Evolutionary conservation across 495 filamentous ascomycete genomes (phyloP).

Genomic region (Hyaloscypha hepaticicola): DNA sequence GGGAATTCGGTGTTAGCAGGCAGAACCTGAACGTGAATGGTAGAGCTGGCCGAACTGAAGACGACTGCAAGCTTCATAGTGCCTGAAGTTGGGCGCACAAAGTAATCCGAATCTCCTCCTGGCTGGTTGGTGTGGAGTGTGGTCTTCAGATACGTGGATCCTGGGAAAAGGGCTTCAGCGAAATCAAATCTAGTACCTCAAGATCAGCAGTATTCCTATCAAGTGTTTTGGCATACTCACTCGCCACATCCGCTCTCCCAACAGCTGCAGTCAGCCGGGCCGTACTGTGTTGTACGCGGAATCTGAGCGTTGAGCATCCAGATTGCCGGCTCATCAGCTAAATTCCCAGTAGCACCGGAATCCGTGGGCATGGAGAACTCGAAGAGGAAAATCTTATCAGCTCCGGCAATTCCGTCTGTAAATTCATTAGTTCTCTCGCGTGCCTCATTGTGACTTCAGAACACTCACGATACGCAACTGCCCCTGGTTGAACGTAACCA

Average conservation of each 20-base stretch:
- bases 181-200: constrained; percentile 49
- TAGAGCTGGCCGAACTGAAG: constrained; percentile 45
- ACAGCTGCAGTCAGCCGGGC: constrained; percentile 57
- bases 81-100: constrained; percentile 53
- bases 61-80: constrained; percentile 61
- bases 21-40: constrained; percentile 42
- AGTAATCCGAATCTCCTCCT: constrained; percentile 62
- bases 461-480: constrained; percentile 60
- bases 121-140: constrained; percentile 58
- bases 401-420: constrained; percentile 63
- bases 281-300: constrained; percentile 63
- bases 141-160: constrained; percentile 50
- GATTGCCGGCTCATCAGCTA: constrained; percentile 54
- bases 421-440: background rate
- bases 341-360: constrained; percentile 38
- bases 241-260: constrained; percentile 70
- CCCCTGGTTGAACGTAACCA: constrained; percentile 54
- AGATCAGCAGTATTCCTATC: background rate
- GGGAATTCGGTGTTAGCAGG: constrained; percentile 34
- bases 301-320: constrained; percentile 74
- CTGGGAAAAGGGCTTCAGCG: constrained; percentile 59
- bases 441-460: background rate
- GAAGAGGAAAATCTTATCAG: constrained; percentile 62
- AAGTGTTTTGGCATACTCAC: constrained; percentile 14
- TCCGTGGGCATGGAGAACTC: constrained; percentile 65